phyloP scores from a whole-genome alignment of 352 stramenopile species.

The Phytophthora multivora region DNA sequence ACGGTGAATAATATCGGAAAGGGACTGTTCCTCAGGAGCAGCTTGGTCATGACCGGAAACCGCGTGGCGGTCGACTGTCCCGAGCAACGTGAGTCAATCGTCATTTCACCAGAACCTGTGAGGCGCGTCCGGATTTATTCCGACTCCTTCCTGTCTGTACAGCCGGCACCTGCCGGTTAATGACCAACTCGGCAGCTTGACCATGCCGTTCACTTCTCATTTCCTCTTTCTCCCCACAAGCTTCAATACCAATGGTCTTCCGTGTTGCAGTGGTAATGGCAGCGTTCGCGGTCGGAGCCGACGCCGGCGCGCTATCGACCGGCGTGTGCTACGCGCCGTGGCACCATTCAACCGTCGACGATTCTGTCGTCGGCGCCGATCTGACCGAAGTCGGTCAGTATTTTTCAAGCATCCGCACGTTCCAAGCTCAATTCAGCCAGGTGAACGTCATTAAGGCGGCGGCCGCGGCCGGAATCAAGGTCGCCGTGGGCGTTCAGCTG shows the following conservation, averaged over 20 bases:
- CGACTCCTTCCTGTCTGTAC: slow-evolving; percentile 13
- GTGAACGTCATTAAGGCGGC: slow-evolving; percentile 59
- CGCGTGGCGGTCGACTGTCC: slow-evolving; percentile 8
- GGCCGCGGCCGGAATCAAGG: slow-evolving; percentile 47
- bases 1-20: neutral
- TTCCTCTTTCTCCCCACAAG: slow-evolving; percentile 13
- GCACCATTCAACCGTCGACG: slow-evolving; percentile 57
- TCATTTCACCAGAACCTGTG: slow-evolving; percentile 27
- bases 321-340: slow-evolving; percentile 75
- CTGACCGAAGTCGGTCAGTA: slow-evolving; percentile 46
- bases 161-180: neutral
- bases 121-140: slow-evolving; percentile 24
- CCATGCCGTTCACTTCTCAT: slow-evolving; percentile 24
- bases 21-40: slow-evolving; percentile 14
- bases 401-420: slow-evolving; percentile 74
- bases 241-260: slow-evolving; percentile 26
- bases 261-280: slow-evolving; percentile 13
- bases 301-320: slow-evolving; percentile 21
- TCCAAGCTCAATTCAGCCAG: slow-evolving; percentile 63
- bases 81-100: slow-evolving; percentile 16
- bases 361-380: slow-evolving; percentile 38
- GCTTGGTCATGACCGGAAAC: slow-evolving; percentile 19
- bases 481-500: slow-evolving; percentile 70
- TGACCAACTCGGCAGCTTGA: neutral
- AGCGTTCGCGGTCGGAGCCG: slow-evolving; percentile 6